phyloP scores from a whole-genome alignment of 208 protist genomes.

The Trypanosoma rangeli region DNA sequence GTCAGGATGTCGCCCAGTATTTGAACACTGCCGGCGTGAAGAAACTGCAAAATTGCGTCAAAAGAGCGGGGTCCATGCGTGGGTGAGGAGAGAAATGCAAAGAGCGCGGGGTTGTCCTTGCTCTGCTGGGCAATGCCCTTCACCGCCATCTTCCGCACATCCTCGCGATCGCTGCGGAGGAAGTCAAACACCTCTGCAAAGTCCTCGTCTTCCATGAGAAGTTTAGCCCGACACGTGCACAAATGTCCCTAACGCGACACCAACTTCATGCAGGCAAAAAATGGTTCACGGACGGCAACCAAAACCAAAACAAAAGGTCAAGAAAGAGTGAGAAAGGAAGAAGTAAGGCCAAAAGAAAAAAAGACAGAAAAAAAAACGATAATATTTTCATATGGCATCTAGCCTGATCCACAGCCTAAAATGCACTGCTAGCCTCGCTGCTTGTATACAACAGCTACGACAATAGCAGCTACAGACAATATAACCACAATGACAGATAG shows the following conservation, averaged over 20 bases:
- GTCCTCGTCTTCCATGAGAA: conserved; percentile 33
- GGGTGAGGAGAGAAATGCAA: conserved; percentile 42
- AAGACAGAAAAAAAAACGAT: conserved; percentile 10
- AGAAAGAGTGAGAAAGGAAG: conserved; percentile 3
- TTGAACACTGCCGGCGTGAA: conserved; percentile 43
- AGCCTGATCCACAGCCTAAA: no score
- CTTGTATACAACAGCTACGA: conserved; percentile 12
- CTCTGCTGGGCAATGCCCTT: conserved; percentile 75
- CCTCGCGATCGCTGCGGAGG: conserved; percentile 60
- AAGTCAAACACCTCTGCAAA: conserved; percentile 74
- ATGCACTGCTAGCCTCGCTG: neutral
- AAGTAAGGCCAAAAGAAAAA: neutral
- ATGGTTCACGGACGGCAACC: neutral
- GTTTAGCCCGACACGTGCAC: neutral
- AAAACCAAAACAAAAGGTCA: conserved; percentile 10
- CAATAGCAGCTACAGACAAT: conserved; percentile 18
- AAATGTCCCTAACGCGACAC: neutral
- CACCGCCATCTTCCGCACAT: conserved; percentile 84
- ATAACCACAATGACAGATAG: conserved; percentile 8
- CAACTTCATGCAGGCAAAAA: neutral
- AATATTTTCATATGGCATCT: neutral
- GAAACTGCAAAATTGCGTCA: conserved; percentile 62
- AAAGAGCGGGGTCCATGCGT: conserved; percentile 36
- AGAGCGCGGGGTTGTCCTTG: conserved; percentile 70
- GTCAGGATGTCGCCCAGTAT: conserved; percentile 79